These are phyloP conservation scores for Catunica adiposa DNA, from an alignment of 2,329 filamentous ascomycete genomes.

Conservation along the genomic window DNA sequence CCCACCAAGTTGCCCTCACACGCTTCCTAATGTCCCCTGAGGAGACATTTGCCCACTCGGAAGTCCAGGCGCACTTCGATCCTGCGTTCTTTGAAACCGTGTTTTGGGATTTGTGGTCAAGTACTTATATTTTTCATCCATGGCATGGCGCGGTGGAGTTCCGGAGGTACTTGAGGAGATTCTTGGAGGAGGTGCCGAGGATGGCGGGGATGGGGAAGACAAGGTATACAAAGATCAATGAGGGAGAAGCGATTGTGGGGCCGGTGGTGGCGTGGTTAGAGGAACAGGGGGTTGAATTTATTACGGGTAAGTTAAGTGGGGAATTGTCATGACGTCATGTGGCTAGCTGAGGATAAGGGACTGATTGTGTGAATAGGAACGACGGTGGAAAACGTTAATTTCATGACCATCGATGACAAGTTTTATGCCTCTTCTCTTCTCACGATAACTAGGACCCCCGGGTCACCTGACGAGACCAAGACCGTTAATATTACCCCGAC, in stretches of 20 bases:
- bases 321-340: not conserved
- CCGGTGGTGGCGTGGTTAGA: constrained; percentile 20
- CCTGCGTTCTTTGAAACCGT: constrained; percentile 22
- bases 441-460: not conserved
- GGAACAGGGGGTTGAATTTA: constrained; percentile 20
- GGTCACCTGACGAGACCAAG: not conserved
- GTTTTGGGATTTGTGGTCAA: constrained; percentile 24
- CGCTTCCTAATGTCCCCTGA: constrained; percentile 20
- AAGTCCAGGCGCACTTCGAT: constrained; percentile 16
- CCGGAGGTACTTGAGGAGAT: constrained; percentile 22
- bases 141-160: constrained; percentile 24
- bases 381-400: constrained; percentile 3
- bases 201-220: constrained; percentile 21
- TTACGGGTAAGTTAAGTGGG: constrained; percentile 2
- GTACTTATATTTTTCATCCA: constrained; percentile 23
- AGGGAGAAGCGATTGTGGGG: constrained; percentile 23
- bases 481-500: not conserved
- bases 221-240: constrained; percentile 19
- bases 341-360: not conserved
- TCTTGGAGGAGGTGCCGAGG: constrained; percentile 20
- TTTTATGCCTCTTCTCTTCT: not conserved
- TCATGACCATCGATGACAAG: not conserved
- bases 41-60: constrained; percentile 19
- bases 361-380: constrained; percentile 1
- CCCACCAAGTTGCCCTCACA: constrained; percentile 17